Percentiles rank a stretch among this genome's conserved stretches.
These are phyloP conservation scores for Leishmania tarentolae DNA, from an alignment of 208 protist genomes.

Conservation along the genomic window DNA sequence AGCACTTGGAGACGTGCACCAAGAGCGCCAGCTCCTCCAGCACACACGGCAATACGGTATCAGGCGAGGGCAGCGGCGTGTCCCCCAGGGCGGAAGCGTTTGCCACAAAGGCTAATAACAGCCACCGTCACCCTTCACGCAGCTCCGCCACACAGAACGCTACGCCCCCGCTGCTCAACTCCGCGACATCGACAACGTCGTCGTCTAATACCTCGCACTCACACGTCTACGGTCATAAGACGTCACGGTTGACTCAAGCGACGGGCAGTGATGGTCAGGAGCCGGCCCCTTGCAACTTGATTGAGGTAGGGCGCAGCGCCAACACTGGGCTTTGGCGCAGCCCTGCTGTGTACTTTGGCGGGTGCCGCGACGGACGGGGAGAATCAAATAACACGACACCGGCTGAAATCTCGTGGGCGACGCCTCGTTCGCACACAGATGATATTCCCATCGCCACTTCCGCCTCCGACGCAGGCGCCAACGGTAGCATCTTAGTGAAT, in stretches of 20 bases:
- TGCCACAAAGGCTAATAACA: neutral
- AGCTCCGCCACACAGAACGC: constrained; percentile 12
- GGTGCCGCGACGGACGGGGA: neutral
- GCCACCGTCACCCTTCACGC: constrained; percentile 8
- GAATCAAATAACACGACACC: neutral
- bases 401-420: neutral
- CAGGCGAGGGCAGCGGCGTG: constrained; percentile 14
- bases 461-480: neutral
- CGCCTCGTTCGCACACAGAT: constrained; percentile 1
- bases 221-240: constrained; percentile 1
- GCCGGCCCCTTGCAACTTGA: neutral
- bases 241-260: neutral
- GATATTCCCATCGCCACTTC: neutral
- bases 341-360: no score
- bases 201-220: constrained; percentile 6
- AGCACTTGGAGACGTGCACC: constrained; percentile 30
- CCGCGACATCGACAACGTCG: neutral
- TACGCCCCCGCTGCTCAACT: constrained; percentile 10
- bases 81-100: neutral
- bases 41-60: neutral
- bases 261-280: neutral
- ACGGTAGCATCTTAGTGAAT: neutral
- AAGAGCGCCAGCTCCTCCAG: constrained; percentile 4
- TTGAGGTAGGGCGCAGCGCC: neutral
- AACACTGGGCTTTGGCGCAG: constrained; percentile 9